Percentiles rank a stretch among this genome's conserved stretches.
Evolutionary conservation across 2,329 filamentous ascomycete species (phyloP).

Genomic region (Clonostachys byssicola): DNA sequence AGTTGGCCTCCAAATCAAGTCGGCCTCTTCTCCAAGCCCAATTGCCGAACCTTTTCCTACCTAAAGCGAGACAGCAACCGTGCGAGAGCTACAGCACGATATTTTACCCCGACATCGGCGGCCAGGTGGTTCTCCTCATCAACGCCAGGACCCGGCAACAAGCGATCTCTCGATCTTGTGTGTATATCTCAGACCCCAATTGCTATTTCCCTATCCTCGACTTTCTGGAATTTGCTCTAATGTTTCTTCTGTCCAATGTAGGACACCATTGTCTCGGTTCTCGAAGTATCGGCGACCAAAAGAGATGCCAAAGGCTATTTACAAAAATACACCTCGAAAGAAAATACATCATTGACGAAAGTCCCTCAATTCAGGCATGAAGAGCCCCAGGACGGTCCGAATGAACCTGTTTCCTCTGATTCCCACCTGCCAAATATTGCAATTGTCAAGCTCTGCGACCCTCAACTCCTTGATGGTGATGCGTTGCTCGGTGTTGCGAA

Average conservation of each 20-base stretch:
- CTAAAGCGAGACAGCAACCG: slow-evolving; percentile 2
- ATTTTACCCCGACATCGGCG: slow-evolving; percentile 2
- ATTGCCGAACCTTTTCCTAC: not conserved
- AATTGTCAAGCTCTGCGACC: slow-evolving; percentile 76
- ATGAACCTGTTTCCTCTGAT: not conserved
- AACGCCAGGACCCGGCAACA: not conserved
- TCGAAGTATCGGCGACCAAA: slow-evolving; percentile 87
- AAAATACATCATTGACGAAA: slow-evolving; percentile 14
- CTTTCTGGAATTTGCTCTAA: too few relatives aligned
- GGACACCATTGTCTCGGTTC: slow-evolving; percentile 82
- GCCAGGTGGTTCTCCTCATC: not conserved
- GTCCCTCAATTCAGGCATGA: slow-evolving; percentile 4
- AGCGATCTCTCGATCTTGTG: not conserved
- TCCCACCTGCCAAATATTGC: slow-evolving; percentile 47
- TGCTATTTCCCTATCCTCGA: too few relatives aligned
- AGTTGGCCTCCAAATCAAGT: too few relatives aligned
- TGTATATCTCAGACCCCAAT: too few relatives aligned
- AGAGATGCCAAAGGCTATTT: slow-evolving; percentile 90
- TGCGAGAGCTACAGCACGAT: not conserved
- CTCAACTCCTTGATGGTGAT: slow-evolving; percentile 64
- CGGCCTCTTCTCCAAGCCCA: slow-evolving; percentile 3
- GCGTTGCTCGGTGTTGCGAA: slow-evolving; percentile 73
- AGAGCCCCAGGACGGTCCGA: not conserved
- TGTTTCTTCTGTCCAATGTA: slow-evolving; percentile 20
- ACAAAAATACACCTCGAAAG: slow-evolving; percentile 64